phyloP scores from a whole-genome alignment of 2,329 filamentous ascomycete genomes.

The Alternaria gaisen region DNA sequence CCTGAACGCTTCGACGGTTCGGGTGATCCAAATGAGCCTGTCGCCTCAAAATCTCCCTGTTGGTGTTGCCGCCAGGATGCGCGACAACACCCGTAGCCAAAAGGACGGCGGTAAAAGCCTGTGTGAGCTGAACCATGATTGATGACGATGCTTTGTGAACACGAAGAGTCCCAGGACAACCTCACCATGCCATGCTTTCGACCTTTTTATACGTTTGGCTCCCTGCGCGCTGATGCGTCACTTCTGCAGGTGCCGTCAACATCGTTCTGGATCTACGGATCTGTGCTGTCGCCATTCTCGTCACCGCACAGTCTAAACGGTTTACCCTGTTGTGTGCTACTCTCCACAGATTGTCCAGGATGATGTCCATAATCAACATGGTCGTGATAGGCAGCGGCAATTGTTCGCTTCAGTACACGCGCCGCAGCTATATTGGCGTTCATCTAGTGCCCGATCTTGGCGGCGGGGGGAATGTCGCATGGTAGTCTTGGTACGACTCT shows the following conservation, averaged over 20 bases:
- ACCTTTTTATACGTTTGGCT: slow-evolving; percentile 35
- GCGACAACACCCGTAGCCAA: slow-evolving; percentile 42
- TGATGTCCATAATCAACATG: slow-evolving; percentile 22
- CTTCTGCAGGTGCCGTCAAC: slow-evolving; percentile 20
- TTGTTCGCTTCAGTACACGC: slow-evolving; percentile 25
- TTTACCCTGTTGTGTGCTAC: slow-evolving; percentile 17
- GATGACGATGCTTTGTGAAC: neutral
- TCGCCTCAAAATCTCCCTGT: slow-evolving; percentile 41
- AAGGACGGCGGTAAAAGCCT: slow-evolving; percentile 34
- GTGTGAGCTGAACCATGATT: slow-evolving; percentile 40
- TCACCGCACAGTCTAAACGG: slow-evolving; percentile 9
- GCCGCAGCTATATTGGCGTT: slow-evolving; percentile 30
- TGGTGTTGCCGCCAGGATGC: slow-evolving; percentile 53
- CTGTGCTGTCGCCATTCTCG: slow-evolving; percentile 6
- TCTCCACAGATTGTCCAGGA: slow-evolving; percentile 27
- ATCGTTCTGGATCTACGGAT: slow-evolving; percentile 23
- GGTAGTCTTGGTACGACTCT: slow-evolving; percentile 13
- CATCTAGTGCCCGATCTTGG: slow-evolving; percentile 31
- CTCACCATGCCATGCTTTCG: neutral
- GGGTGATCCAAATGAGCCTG: slow-evolving; percentile 50
- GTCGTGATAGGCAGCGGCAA: slow-evolving; percentile 30
- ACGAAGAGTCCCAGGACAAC: slow-evolving; percentile 1
- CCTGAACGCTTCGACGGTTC: slow-evolving; percentile 47
- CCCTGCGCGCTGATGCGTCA: slow-evolving; percentile 12
- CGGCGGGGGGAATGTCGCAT: slow-evolving; percentile 25